These are phyloP conservation scores for Sphagnum tenellum DNA, from an alignment of 225 moss, liverwort and hornwort genomes.

Conservation along the genomic window DNA sequence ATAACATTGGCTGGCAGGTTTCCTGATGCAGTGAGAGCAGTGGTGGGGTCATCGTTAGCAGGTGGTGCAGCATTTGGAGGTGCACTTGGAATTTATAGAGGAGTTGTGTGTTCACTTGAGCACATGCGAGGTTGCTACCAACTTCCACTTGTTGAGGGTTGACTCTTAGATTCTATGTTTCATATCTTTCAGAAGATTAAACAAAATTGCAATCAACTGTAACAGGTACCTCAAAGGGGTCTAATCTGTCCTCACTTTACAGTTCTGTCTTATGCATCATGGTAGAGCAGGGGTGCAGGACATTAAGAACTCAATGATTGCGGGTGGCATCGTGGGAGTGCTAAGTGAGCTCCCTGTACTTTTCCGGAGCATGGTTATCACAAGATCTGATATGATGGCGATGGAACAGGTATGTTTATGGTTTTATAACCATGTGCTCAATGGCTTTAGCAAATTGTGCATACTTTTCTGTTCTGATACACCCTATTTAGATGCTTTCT, in stretches of 20 bases:
- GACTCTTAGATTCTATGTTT: neutral
- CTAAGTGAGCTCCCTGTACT: conserved; percentile 37
- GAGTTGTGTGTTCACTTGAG: conserved; percentile 29
- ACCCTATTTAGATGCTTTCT: too few relatives aligned
- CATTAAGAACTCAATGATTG: conserved; percentile 34
- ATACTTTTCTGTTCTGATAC: too few relatives aligned
- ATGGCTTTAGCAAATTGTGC: too few relatives aligned
- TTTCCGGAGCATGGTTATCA: conserved; percentile 31
- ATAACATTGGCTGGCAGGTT: conserved; percentile 13
- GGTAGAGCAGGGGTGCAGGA: conserved; percentile 31
- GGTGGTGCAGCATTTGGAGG: conserved; percentile 38
- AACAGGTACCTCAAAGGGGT: neutral
- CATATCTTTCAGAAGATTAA: too few relatives aligned
- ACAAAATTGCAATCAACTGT: too few relatives aligned
- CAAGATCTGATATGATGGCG: conserved; percentile 26
- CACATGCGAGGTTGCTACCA: conserved; percentile 28
- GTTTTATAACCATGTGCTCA: neutral
- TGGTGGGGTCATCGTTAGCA: conserved; percentile 27
- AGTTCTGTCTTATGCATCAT: neutral
- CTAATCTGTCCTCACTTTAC: neutral
- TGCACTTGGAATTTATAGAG: conserved; percentile 38
- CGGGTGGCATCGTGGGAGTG: conserved; percentile 37
- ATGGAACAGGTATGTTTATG: conserved; percentile 22
- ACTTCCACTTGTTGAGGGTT: neutral
- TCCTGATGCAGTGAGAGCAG: conserved; percentile 33